These are phyloP conservation scores for Prunus armeniaca DNA, from an alignment of 306 rosid genomes.

Conservation along the genomic window DNA sequence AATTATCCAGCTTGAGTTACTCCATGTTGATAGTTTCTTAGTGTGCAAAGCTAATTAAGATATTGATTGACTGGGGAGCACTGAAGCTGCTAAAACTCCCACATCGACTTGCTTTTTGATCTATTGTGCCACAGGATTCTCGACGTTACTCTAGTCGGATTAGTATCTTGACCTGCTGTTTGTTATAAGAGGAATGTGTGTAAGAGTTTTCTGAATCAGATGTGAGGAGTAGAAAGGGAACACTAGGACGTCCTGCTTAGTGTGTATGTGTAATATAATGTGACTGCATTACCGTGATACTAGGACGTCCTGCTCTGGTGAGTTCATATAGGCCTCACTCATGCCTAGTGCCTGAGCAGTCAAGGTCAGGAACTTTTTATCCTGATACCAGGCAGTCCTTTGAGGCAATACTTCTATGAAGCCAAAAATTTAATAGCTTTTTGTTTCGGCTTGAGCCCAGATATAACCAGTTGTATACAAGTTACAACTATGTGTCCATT, in stretches of 20 bases:
- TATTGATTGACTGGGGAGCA: slow-evolving; percentile 65
- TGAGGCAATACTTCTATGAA: neutral
- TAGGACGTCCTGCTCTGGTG: too few species aligned
- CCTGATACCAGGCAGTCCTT: neutral
- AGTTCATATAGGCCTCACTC: too few species aligned
- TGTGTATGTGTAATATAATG: too few species aligned
- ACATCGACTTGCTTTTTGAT: neutral
- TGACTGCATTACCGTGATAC: too few species aligned
- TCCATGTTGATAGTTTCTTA: too few species aligned
- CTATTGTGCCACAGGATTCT: neutral
- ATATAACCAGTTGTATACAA: too few species aligned
- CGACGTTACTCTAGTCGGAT: neutral
- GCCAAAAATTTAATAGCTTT: neutral
- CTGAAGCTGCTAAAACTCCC: neutral
- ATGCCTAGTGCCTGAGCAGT: neutral
- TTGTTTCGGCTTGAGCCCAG: neutral
- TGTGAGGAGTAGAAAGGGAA: neutral
- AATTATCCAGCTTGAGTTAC: too few species aligned
- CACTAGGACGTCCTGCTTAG: too few species aligned
- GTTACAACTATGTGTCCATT: too few species aligned
- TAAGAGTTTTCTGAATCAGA: neutral
- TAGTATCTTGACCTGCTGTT: neutral
- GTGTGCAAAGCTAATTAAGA: slow-evolving; percentile 62
- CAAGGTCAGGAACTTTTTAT: neutral
- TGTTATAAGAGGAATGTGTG: neutral